phyloP scores from a whole-genome alignment of 1,284 basidiomycete genomes.

The Marasmius oreades region DNA sequence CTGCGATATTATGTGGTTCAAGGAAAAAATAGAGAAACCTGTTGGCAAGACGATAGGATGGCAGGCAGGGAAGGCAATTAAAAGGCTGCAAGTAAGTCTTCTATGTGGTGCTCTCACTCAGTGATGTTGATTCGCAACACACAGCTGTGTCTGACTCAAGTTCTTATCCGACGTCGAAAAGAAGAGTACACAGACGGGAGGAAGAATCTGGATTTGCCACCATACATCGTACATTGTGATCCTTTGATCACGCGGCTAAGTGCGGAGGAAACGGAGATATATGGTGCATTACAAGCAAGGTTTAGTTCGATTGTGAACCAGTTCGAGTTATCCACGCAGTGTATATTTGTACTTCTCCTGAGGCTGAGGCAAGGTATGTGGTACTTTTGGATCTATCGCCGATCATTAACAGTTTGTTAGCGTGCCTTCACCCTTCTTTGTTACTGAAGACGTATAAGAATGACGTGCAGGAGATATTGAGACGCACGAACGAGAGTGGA shows the following conservation, averaged over 20 bases:
- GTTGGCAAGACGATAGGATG: not conserved
- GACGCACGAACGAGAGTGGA: not conserved
- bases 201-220: not conserved
- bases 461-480: not conserved
- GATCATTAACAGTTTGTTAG: not conserved
- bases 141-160: not conserved
- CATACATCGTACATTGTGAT: not conserved
- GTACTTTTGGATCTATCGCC: not conserved
- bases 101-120: not conserved
- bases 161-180: constrained; percentile 9
- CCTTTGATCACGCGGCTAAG: not conserved
- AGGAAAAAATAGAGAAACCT: not conserved
- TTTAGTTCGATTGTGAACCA: not conserved
- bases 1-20: constrained; percentile 2
- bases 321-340: not conserved
- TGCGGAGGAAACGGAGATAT: not conserved
- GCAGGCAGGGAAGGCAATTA: not conserved
- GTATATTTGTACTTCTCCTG: not conserved
- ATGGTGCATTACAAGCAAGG: not conserved
- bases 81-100: constrained; percentile 2
- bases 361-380: not conserved
- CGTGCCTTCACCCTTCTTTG: not conserved
- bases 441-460: not conserved
- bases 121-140: not conserved
- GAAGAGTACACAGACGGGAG: not conserved